Evolutionary conservation across 768 basidiomycete genomes (phyloP), one percentile per base, ranked within the genome.

Genomic region (Suillus clintonianus): DNA sequence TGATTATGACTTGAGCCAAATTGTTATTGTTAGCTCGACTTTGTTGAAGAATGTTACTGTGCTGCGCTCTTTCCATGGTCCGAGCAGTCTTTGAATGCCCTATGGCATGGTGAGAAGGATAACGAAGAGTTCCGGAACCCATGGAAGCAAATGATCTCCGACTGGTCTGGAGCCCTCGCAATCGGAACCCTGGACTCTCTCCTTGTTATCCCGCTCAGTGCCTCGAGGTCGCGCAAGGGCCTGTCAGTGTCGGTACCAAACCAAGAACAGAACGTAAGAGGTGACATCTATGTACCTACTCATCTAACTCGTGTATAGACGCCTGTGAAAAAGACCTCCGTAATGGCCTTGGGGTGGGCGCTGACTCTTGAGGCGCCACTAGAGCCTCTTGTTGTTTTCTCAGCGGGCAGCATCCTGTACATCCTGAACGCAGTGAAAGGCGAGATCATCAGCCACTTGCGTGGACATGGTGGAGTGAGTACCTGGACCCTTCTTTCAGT

Each of bases 381-480:
- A 15, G 81, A 86, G n/a, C 90, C 90, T 10, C 74, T 91, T 19
- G 70, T 90, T 30, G 70, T 91, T 32, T 82, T 89, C 64, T 80
- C 87, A 10, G 75, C 80, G 36, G 79, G 81, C 43, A 84, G 83
- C 61, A 67, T 89, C 24, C 65, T 92, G 24, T 86, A 86, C 69
- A 77, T 90, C 17, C 81, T 85, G 69, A 80, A 87, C 66, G 75
- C 83, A 11, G 74, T 74, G 58, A 74, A 70, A 22, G 76, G 77
- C 45, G 69, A 71, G 4, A 64, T 87, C 6, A 62, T 82, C 3
- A 82, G 87, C 8, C 79, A 76, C 64, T 76, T 90, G 45, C 84
- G 88, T 43, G 90, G 89, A 3, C 91, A 92, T 71, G 91, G 91
- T 24, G 89, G 87, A 42, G 91, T 90, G 76, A 77, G 86, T 76